Evolutionary conservation across 2,329 filamentous ascomycete genomes (phyloP).

Genomic region (Penicillium corylophilum): DNA sequence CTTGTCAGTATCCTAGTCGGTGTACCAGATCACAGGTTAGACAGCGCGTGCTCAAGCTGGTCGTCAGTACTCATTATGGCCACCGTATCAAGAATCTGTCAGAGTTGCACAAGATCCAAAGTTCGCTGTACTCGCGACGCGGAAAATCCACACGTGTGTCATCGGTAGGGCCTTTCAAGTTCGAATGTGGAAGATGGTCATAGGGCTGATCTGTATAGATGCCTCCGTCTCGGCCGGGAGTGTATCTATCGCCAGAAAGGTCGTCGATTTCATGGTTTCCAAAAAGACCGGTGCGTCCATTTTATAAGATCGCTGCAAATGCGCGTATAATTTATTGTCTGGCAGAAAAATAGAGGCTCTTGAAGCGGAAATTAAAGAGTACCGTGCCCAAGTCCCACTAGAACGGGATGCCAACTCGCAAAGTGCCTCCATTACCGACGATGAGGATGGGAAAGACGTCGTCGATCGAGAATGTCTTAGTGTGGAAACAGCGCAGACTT

Average conservation of each 20-base stretch:
- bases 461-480: conserved; percentile 18
- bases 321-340: background rate
- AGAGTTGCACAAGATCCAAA: conserved; percentile 23
- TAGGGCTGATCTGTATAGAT: background rate
- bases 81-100: conserved; percentile 11
- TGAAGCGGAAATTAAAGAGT: conserved; percentile 22
- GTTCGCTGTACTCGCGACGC: conserved; percentile 21
- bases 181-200: background rate
- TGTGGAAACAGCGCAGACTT: conserved; percentile 18
- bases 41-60: too few relatives aligned
- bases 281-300: conserved; percentile 35
- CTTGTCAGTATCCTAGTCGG: too few relatives aligned
- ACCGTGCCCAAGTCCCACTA: background rate
- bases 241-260: conserved; percentile 34
- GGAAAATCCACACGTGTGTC: conserved; percentile 10
- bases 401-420: background rate
- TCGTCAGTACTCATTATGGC: conserved; percentile 1
- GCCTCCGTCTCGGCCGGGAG: too few relatives aligned
- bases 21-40: too few relatives aligned
- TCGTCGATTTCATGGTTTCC: conserved; percentile 35
- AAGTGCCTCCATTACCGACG: background rate
- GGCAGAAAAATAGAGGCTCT: conserved; percentile 33
- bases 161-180: conserved; percentile 10
- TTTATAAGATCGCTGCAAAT: too few relatives aligned
- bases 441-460: conserved; percentile 13